Evolutionary conservation across 257 asterid genomes (phyloP).

Genomic region (Solanum lycopersicoides): DNA sequence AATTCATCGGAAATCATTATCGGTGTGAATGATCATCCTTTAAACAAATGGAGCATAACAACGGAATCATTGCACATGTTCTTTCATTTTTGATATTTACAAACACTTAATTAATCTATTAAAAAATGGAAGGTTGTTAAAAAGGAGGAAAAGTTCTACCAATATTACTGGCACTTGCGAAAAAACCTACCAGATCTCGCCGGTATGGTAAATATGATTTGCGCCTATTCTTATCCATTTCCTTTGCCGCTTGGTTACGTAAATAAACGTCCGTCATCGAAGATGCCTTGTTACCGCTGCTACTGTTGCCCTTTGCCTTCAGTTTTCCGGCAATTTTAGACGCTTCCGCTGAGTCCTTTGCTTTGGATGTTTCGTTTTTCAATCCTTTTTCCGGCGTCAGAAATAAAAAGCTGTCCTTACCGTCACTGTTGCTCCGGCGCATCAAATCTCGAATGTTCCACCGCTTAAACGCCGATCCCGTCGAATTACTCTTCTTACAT

Average conservation of each 20-base stretch:
- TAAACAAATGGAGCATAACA: not conserved
- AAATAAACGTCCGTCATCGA: slow-evolving; percentile 20
- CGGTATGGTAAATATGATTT: slow-evolving; percentile 78
- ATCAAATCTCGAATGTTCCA: slow-evolving; percentile 67
- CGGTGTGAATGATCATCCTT: fast-evolving
- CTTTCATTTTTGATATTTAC: not conserved
- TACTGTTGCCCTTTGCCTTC: slow-evolving; percentile 10
- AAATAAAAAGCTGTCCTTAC: slow-evolving; percentile 62
- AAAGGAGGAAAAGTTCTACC: slow-evolving; percentile 27
- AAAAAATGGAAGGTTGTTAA: slow-evolving; percentile 4
- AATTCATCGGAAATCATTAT: no score
- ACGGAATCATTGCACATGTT: not conserved
- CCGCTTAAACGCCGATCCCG: slow-evolving; percentile 71
- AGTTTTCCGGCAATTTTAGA: slow-evolving; percentile 4
- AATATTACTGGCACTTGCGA: slow-evolving; percentile 39
- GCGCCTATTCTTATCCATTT: slow-evolving; percentile 43
- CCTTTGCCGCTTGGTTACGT: slow-evolving; percentile 34
- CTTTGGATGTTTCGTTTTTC: slow-evolving; percentile 1
- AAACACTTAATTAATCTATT: not conserved
- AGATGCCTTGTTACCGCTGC: slow-evolving; percentile 2
- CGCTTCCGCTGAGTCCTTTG: not conserved
- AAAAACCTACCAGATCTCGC: slow-evolving; percentile 61
- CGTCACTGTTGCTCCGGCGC: slow-evolving; percentile 83
- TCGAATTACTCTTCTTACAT: slow-evolving; percentile 76
- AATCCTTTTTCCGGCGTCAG: slow-evolving; percentile 33